Evolutionary conservation across 2,329 filamentous ascomycete genomes (phyloP).

Genomic region (Teratosphaeria destructans): DNA sequence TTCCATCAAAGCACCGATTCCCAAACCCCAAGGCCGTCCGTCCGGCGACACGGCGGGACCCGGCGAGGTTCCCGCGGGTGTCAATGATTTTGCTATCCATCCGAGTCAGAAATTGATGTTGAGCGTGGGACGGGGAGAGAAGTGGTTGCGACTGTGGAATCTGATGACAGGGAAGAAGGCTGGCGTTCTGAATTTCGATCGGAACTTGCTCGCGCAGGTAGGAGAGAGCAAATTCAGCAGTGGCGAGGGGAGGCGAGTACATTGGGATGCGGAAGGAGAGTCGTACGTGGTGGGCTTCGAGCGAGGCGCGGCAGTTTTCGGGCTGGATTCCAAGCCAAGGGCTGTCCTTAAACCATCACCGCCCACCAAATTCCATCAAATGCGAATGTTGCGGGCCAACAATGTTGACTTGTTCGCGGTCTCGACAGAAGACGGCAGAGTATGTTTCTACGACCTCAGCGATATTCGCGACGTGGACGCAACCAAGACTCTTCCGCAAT

Average conservation of each 20-base stretch:
- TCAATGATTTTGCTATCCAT: slow-evolving; percentile 92
- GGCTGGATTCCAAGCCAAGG: slow-evolving; percentile 73
- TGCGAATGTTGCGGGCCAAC: slow-evolving; percentile 55
- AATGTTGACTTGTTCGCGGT: slow-evolving; percentile 50
- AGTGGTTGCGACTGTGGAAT: slow-evolving; percentile 91
- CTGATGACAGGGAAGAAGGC: slow-evolving; percentile 93
- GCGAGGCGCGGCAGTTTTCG: slow-evolving; percentile 72
- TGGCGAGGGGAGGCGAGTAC: slow-evolving; percentile 72
- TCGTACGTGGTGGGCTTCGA: slow-evolving; percentile 89
- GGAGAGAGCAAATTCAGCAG: slow-evolving; percentile 67
- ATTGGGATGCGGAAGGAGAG: slow-evolving; percentile 66
- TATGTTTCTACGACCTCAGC: slow-evolving; percentile 64
- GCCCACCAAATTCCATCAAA: slow-evolving; percentile 71
- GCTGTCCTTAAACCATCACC: slow-evolving; percentile 60
- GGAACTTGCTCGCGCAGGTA: slow-evolving; percentile 59
- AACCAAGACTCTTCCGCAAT: slow-evolving; percentile 23
- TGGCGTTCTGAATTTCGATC: slow-evolving; percentile 76
- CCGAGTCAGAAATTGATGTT: slow-evolving; percentile 96
- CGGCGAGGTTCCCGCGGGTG: slow-evolving; percentile 71
- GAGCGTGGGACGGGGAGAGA: slow-evolving; percentile 79
- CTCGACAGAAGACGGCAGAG: slow-evolving; percentile 81
- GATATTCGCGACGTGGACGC: slow-evolving; percentile 33
- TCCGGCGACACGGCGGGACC: slow-evolving; percentile 81
- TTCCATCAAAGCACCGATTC: slow-evolving; percentile 77
- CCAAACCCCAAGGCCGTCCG: slow-evolving; percentile 68